These are phyloP conservation scores for Zopfia rhizophila DNA, from an alignment of 2,329 filamentous ascomycete genomes.

Conservation along the genomic window DNA sequence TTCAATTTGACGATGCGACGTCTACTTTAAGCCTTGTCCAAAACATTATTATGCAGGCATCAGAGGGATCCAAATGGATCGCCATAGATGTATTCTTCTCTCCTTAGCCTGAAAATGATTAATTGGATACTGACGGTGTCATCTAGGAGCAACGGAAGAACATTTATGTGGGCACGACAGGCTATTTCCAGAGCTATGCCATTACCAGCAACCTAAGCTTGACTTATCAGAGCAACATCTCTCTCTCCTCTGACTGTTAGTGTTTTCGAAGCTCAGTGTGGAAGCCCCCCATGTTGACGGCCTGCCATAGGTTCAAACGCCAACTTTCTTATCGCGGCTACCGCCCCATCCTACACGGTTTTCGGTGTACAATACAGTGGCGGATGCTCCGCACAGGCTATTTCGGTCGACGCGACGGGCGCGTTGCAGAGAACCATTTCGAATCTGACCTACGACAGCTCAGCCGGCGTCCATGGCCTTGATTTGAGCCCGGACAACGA, in stretches of 20 bases:
- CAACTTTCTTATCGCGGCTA: slow-evolving; percentile 5
- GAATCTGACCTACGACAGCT: slow-evolving; percentile 4
- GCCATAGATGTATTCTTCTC: slow-evolving; percentile 15
- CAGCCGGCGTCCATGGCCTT: slow-evolving; percentile 40
- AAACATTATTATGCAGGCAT: slow-evolving; percentile 13
- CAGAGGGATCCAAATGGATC: slow-evolving; percentile 17
- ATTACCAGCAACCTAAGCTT: slow-evolving; percentile 12
- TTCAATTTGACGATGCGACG: slow-evolving; percentile 16
- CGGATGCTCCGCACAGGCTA: slow-evolving; percentile 8
- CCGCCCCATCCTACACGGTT: slow-evolving; percentile 6
- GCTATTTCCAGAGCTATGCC: slow-evolving; percentile 17
- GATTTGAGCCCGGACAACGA: slow-evolving; percentile 30
- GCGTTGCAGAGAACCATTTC: background rate
- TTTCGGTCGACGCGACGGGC: slow-evolving; percentile 5
- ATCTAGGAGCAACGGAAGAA: slow-evolving; percentile 9
- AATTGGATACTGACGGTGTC: background rate
- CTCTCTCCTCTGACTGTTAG: slow-evolving; percentile 8
- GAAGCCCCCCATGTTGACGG: too few relatives aligned
- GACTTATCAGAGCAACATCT: background rate
- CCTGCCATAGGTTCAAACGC: slow-evolving; percentile 8
- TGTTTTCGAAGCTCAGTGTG: too few relatives aligned
- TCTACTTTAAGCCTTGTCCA: slow-evolving; percentile 10
- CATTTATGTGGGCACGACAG: slow-evolving; percentile 14
- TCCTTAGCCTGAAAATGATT: too few relatives aligned
- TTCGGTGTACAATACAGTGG: slow-evolving; percentile 6